phyloP scores from a whole-genome alignment of 108 stramenopile genomes.

The Halocafeteria seosinensis region DNA sequence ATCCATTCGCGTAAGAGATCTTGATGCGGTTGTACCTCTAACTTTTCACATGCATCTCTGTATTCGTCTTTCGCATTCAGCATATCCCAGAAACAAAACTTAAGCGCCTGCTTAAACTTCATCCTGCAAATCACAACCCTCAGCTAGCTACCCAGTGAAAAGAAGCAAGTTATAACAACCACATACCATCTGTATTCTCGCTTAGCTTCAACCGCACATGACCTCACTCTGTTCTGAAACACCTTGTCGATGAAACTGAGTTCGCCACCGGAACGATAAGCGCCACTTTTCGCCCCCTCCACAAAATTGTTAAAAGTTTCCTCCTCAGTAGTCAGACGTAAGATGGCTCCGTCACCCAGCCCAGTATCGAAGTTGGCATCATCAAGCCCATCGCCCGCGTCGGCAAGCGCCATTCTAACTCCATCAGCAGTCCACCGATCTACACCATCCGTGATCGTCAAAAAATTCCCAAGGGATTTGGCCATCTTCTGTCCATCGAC shows the following conservation, averaged over 20 bases:
- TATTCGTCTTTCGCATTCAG: slow-evolving; percentile 67
- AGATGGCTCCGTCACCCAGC: slow-evolving; percentile 68
- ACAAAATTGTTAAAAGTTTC: slow-evolving; percentile 58
- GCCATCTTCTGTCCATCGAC: slow-evolving; percentile 92
- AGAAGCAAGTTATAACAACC: no score
- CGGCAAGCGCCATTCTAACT: slow-evolving; percentile 75
- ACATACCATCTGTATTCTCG: slow-evolving; percentile 45
- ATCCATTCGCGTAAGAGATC: slow-evolving; percentile 32
- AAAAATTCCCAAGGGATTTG: slow-evolving; percentile 90
- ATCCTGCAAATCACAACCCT: slow-evolving; percentile 15
- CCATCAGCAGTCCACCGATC: slow-evolving; percentile 45
- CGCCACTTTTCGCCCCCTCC: slow-evolving; percentile 29
- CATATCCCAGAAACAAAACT: slow-evolving; percentile 75
- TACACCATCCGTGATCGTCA: slow-evolving; percentile 55
- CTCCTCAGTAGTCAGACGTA: slow-evolving; percentile 64
- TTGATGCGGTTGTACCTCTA: slow-evolving; percentile 60
- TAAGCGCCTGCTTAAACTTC: slow-evolving; percentile 61
- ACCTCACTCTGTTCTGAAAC: slow-evolving; percentile 69
- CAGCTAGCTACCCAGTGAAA: slow-evolving; percentile 32
- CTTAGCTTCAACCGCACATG: slow-evolving; percentile 45
- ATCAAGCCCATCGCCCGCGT: slow-evolving; percentile 84
- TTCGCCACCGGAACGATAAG: slow-evolving; percentile 31
- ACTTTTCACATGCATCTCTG: slow-evolving; percentile 69
- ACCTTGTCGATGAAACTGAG: slow-evolving; percentile 38
- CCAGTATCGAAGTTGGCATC: slow-evolving; percentile 92